Evolutionary conservation across 495 filamentous ascomycete species (phyloP), one percentile per base, ranked within the genome.

Genomic region (Neurospora africana): DNA sequence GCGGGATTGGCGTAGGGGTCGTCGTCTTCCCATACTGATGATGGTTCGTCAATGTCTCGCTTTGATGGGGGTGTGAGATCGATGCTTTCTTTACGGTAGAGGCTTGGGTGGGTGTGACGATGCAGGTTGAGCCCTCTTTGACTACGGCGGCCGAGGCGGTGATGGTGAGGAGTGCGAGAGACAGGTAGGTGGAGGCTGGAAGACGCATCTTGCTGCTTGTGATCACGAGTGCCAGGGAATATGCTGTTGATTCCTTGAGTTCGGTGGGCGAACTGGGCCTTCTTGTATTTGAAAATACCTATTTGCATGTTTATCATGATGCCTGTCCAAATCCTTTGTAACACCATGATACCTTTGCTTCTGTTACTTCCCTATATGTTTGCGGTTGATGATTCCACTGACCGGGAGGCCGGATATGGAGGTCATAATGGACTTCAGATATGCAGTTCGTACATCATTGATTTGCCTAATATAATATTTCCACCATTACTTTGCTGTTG

Each of bases 41-140:
- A 72, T 67, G 13, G 69, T 35, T 53, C 43, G 33, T 69, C 70
- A 2, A 72, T 30, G 13, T 77, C 77, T 35, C 71, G 72, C 37
- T 72, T 44, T 0, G 68, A 33, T 11, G 53, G 68, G 33, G 78
- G 75, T 23, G 71, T 68, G 65, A 6, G 21, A 11, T 75, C 76
- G 47, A 76, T 77, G 35, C 71, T 73, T 69, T 71, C 70, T 19
- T 8, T 37, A 33, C 23, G 11, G 41, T 68, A 13, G 23, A 69
- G 5, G 69, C 61, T 23, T 72, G 68, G 35, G 79, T 35, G 23
- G 81, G 79, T 11, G 81, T 82, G 23, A 82, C 79, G 27, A 79
- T 80, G 71, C 81, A 83, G 37, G 79, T 81, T 69, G 82, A 79
- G 23, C 78, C 81, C 1, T 77, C 76, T 19, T 80, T 78, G 68